Conservation (phyloP, 2,329 filamentous ascomycete species). For the Phaeoacremonium minimum region DNA sequence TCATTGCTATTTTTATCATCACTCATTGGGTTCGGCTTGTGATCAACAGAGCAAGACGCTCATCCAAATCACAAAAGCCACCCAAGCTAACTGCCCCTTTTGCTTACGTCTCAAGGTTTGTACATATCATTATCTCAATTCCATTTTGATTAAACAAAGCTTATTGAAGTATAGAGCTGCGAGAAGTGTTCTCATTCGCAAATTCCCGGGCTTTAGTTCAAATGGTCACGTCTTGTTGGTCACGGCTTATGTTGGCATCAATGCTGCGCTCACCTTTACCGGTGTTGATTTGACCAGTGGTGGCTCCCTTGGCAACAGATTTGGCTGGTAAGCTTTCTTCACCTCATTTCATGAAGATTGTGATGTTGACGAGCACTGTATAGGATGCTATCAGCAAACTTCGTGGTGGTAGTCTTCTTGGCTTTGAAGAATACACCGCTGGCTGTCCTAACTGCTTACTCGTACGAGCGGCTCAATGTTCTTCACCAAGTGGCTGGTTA, state of each 20-base stretch:
- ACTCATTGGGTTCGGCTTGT: not conserved
- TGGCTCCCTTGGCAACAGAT: slow-evolving; percentile 17
- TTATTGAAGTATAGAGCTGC: slow-evolving; percentile 14
- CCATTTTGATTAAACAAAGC: too few relatives aligned
- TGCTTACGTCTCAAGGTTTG: not conserved
- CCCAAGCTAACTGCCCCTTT: not conserved
- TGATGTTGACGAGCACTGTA: too few relatives aligned
- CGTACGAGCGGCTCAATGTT: slow-evolving; percentile 55
- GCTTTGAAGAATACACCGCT: slow-evolving; percentile 56
- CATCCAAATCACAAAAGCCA: not conserved
- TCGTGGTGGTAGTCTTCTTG: slow-evolving; percentile 48
- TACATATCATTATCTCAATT: too few relatives aligned
- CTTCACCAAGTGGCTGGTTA: slow-evolving; percentile 52
- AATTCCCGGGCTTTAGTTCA: slow-evolving; percentile 24
- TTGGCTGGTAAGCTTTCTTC: slow-evolving; percentile 23
- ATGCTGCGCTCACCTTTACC: slow-evolving; percentile 20
- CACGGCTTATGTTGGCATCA: slow-evolving; percentile 21
- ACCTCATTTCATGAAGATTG: not conserved
- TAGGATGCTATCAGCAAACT: slow-evolving; percentile 32
- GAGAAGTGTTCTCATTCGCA: slow-evolving; percentile 23
- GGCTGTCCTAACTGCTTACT: slow-evolving; percentile 46
- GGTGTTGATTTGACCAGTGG: slow-evolving; percentile 17
- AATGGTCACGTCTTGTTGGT: slow-evolving; percentile 25
- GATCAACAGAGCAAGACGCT: not conserved
- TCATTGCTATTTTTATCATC: not conserved